These are phyloP conservation scores for Aureobasidium subglaciale DNA, from an alignment of 2,329 filamentous ascomycete genomes.

Conservation along the genomic window DNA sequence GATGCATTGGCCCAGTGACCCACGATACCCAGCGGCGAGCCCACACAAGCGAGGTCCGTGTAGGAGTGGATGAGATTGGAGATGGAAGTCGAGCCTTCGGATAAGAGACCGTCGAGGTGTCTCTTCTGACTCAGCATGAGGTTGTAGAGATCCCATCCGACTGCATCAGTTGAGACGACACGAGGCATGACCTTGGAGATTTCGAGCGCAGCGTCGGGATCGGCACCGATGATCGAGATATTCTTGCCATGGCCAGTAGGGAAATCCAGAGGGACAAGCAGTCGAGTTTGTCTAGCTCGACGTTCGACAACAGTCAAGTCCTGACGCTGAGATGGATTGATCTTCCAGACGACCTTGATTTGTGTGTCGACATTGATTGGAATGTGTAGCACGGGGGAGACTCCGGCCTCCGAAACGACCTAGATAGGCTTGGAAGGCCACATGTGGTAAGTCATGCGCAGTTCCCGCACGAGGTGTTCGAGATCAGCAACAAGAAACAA, in stretches of 20 bases:
- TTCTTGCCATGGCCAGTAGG: neutral
- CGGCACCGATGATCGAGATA: neutral
- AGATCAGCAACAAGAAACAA: neutral
- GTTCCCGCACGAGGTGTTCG: neutral
- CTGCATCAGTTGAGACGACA: neutral
- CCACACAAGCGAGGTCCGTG: neutral
- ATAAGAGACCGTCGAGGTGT: neutral
- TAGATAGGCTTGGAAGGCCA: neutral
- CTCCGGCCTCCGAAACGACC: neutral
- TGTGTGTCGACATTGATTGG: neutral
- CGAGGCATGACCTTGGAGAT: neutral
- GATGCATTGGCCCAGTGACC: neutral
- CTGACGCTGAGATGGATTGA: neutral
- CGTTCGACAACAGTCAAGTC: neutral
- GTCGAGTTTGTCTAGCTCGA: neutral
- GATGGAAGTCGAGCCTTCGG: neutral
- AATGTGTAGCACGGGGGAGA: neutral
- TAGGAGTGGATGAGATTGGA: neutral
- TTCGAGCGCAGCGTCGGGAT: neutral
- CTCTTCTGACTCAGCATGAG: neutral
- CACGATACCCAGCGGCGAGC: neutral
- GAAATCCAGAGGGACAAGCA: neutral
- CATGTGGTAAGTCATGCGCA: neutral
- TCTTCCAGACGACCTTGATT: constrained; percentile 4
- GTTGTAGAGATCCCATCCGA: neutral